Conservation (phyloP, 2,329 filamentous ascomycete species). For the Pseudophaeomoniella oleicola region DNA sequence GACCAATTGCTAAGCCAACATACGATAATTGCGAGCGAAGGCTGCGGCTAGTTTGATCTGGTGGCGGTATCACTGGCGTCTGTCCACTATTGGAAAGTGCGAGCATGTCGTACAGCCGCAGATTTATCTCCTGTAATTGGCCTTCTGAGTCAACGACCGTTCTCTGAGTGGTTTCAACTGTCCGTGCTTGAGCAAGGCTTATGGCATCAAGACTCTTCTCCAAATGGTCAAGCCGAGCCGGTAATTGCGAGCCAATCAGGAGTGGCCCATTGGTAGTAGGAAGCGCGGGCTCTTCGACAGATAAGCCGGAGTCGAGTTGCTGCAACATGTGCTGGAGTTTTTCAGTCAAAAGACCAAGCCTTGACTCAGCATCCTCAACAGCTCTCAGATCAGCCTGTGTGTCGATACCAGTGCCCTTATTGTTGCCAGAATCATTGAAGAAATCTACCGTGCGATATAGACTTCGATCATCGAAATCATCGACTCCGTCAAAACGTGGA, state of each 20-base stretch:
- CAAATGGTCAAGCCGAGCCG: constrained; percentile 54
- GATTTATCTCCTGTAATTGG: constrained; percentile 49
- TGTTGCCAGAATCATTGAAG: constrained; percentile 33
- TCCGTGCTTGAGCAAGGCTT: constrained; percentile 39
- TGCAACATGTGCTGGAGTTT: constrained; percentile 1
- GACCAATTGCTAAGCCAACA: constrained; percentile 66
- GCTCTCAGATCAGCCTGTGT: constrained; percentile 23
- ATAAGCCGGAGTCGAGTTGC: constrained; percentile 13
- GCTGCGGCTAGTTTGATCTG: constrained; percentile 39
- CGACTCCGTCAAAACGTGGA: constrained; percentile 38
- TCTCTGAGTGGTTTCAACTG: constrained; percentile 15
- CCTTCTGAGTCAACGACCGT: constrained; percentile 30
- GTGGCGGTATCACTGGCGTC: constrained; percentile 40
- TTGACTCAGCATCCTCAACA: constrained; percentile 48
- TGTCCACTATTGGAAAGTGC: constrained; percentile 27
- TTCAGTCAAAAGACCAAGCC: constrained; percentile 10
- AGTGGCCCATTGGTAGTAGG: not conserved
- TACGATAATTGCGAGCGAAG: constrained; percentile 57
- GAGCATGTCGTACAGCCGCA: constrained; percentile 47
- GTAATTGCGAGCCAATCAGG: constrained; percentile 8
- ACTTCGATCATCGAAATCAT: constrained; percentile 64
- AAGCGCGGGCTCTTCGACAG: constrained; percentile 19
- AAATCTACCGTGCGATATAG: constrained; percentile 57
- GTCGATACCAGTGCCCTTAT: constrained; percentile 7
- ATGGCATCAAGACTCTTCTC: constrained; percentile 50